Evolutionary conservation across 495 filamentous ascomycete genomes (phyloP).

Genomic region (Rostrohypoxylon terebratum): DNA sequence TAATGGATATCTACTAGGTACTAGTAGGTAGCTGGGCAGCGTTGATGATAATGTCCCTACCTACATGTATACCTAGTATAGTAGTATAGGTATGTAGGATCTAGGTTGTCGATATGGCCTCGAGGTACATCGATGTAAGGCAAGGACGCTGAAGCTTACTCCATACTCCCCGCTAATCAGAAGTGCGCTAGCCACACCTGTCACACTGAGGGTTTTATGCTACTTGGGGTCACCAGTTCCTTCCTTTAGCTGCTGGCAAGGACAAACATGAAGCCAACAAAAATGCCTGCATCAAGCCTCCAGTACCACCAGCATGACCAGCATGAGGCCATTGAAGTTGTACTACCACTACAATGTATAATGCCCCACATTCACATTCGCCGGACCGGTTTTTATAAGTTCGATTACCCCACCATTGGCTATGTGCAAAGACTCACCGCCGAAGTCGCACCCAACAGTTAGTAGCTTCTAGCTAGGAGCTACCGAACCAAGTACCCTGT

Average conservation of each 20-base stretch:
- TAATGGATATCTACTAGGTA: too few species aligned
- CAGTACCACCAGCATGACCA: too few species aligned
- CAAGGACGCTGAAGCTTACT: background rate
- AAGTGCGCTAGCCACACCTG: too few species aligned
- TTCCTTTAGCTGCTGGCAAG: too few species aligned
- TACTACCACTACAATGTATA: slow-evolving; percentile 25
- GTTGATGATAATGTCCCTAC: too few species aligned
- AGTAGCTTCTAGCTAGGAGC: slow-evolving; percentile 6
- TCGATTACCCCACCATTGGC: slow-evolving; percentile 35
- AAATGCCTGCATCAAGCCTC: too few species aligned
- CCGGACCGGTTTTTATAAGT: slow-evolving; percentile 27
- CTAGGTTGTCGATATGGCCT: background rate
- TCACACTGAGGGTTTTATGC: too few species aligned
- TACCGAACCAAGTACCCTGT: slow-evolving; percentile 29
- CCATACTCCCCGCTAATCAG: background rate
- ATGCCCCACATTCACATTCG: slow-evolving; percentile 19
- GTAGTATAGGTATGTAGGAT: too few species aligned
- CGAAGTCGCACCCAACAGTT: slow-evolving; percentile 35
- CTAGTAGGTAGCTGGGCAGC: background rate
- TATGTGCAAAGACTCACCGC: slow-evolving; percentile 34
- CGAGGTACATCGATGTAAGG: background rate
- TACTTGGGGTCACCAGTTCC: too few species aligned
- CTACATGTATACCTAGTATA: too few species aligned
- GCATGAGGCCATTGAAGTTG: slow-evolving; percentile 2
- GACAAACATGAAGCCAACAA: background rate